Percentiles rank a stretch among this genome's conserved stretches.
phyloP scores from a whole-genome alignment of 352 stramenopile genomes.

The Pythium brachiatum region DNA sequence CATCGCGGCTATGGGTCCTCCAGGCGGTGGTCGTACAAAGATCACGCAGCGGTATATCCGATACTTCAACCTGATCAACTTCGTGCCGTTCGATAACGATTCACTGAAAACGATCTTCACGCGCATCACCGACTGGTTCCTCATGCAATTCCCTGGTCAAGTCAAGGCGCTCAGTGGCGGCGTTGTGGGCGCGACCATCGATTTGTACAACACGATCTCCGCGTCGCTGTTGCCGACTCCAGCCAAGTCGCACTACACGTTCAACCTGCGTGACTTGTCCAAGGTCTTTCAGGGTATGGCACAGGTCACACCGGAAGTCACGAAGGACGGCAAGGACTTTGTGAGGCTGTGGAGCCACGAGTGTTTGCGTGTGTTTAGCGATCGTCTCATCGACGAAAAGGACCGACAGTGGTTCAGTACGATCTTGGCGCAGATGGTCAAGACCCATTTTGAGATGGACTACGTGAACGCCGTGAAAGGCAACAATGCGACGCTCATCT shows the following conservation, averaged over 20 bases:
- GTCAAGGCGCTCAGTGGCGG: conserved; percentile 77
- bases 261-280: conserved; percentile 92
- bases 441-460: conserved; percentile 76
- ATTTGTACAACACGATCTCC: conserved; percentile 92
- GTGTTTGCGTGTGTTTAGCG: conserved; percentile 89
- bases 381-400: conserved; percentile 88
- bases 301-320: conserved; percentile 69
- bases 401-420: conserved; percentile 87
- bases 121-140: conserved; percentile 89
- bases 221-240: conserved; percentile 90
- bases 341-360: conserved; percentile 91
- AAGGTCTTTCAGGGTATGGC: conserved; percentile 93
- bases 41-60: conserved; percentile 93
- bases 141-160: conserved; percentile 68
- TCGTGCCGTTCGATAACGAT: conserved; percentile 89
- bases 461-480: conserved; percentile 62
- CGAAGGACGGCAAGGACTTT: conserved; percentile 85
- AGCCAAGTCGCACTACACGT: conserved; percentile 93
- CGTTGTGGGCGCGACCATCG: conserved; percentile 87
- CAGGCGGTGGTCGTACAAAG: conserved; percentile 86
- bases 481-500: conserved; percentile 75
- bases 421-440: conserved; percentile 64
- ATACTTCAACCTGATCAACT: conserved; percentile 94
- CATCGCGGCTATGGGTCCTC: conserved; percentile 90
- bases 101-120: conserved; percentile 87